Percentiles rank a stretch among this genome's conserved stretches.
Conservation (phyloP, 1,284 basidiomycete genomes). For the Papiliotrema nemorosa region DNA sequence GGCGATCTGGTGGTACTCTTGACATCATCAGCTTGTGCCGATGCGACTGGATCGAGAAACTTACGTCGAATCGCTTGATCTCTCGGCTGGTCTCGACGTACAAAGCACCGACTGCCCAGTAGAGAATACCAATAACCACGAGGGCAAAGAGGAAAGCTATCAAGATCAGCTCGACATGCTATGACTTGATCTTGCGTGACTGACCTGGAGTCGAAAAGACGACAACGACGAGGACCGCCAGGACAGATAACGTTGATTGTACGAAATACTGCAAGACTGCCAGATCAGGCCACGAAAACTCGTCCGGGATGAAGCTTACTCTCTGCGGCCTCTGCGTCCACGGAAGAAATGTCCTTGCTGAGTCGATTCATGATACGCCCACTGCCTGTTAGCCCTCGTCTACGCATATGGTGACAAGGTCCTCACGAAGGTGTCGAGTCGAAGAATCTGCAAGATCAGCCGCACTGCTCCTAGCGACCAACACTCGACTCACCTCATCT, state of each 20-base stretch:
- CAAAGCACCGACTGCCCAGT: conserved; percentile 48
- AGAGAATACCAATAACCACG: conserved; percentile 48
- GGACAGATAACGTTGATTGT: conserved; percentile 34
- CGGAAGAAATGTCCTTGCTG: conserved; percentile 52
- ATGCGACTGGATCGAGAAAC: conserved; percentile 2
- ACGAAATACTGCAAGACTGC: conserved; percentile 45
- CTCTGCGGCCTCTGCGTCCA: conserved; percentile 51
- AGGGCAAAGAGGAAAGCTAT: conserved; percentile 48
- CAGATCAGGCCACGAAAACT: conserved; percentile 5
- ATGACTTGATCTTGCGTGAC: not conserved
- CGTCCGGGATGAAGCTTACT: conserved; percentile 17
- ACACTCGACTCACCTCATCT: conserved; percentile 36
- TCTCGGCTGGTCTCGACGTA: conserved; percentile 54
- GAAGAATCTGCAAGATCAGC: conserved; percentile 41
- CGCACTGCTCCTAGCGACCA: not conserved
- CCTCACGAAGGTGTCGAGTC: conserved; percentile 45
- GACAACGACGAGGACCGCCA: conserved; percentile 45
- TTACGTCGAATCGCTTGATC: conserved; percentile 55
- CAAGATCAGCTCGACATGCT: too few relatives aligned
- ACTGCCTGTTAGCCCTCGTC: conserved; percentile 17
- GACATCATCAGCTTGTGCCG: not conserved
- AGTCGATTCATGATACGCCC: conserved; percentile 56
- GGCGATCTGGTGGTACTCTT: conserved; percentile 54
- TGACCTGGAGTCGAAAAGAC: conserved; percentile 40
- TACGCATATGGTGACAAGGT: not conserved